Conservation (phyloP, 1,284 basidiomycete genomes). For the Leccinum holopus region DNA sequence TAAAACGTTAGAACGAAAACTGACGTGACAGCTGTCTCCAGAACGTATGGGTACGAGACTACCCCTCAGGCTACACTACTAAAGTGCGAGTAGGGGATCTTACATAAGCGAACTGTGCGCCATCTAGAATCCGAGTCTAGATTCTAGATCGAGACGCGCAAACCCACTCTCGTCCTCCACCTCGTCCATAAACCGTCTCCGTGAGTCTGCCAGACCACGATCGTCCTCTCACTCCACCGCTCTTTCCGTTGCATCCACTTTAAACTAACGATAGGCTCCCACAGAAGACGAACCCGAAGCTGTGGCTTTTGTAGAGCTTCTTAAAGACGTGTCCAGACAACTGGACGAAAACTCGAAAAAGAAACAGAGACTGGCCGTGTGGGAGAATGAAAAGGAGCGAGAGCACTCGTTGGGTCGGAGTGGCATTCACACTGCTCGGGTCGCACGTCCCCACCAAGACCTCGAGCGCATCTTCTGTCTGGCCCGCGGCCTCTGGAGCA, state of each 20-base stretch:
- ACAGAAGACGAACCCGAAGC: constrained; percentile 27
- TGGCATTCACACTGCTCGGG: too few relatives aligned
- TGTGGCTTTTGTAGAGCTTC: constrained; percentile 23
- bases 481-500: constrained; percentile 1
- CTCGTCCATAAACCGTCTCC: constrained; percentile 8
- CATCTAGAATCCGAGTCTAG: too few relatives aligned
- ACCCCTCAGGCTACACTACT: too few relatives aligned
- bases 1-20: too few relatives aligned
- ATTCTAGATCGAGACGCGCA: too few relatives aligned
- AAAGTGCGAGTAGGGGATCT: too few relatives aligned
- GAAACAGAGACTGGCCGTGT: constrained; percentile 22
- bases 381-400: constrained; percentile 12
- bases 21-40: too few relatives aligned
- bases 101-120: too few relatives aligned
- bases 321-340: constrained; percentile 21
- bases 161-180: too few relatives aligned
- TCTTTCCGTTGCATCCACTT: background rate
- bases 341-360: constrained; percentile 28
- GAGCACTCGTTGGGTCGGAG: constrained; percentile 3
- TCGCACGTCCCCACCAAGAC: constrained; percentile 15
- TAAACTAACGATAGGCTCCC: constrained; percentile 5
- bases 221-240: constrained; percentile 24
- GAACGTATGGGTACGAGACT: too few relatives aligned
- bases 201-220: constrained; percentile 13
- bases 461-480: constrained; percentile 21